Percentiles rank a stretch among this genome's conserved stretches.
Conservation (phyloP, 495 filamentous ascomycete species). For the Hyphodiscus hymeniophilus region DNA sequence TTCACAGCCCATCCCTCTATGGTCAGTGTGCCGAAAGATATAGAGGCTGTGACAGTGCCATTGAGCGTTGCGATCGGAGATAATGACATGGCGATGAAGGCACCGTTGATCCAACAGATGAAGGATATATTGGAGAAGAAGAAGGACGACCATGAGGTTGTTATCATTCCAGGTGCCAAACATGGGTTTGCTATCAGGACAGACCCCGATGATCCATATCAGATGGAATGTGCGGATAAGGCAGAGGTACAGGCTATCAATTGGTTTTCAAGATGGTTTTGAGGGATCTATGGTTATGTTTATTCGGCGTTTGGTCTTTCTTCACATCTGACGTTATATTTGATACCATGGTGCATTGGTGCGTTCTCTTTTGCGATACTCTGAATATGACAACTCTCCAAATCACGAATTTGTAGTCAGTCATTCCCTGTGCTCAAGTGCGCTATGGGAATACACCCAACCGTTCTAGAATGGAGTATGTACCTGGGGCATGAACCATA, state of each 20-base stretch:
- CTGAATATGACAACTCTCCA: too few species aligned
- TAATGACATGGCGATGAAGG: constrained; percentile 36
- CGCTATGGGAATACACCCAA: too few species aligned
- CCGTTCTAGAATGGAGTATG: too few species aligned
- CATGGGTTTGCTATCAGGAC: constrained; percentile 55
- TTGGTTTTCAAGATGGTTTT: constrained; percentile 34
- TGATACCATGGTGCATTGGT: too few species aligned
- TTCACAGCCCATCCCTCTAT: constrained; percentile 48
- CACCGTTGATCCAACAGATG: constrained; percentile 32
- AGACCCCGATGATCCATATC: constrained; percentile 31
- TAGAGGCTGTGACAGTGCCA: constrained; percentile 42
- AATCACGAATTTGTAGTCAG: too few species aligned
- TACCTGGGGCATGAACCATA: too few species aligned
- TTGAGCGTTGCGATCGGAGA: constrained; percentile 48
- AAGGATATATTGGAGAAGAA: constrained; percentile 36
- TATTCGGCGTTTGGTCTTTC: too few species aligned
- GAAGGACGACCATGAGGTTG: constrained; percentile 37
- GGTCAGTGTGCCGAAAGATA: constrained; percentile 45
- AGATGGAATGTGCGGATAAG: constrained; percentile 34
- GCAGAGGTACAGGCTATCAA: constrained; percentile 46
- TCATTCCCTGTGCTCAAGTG: too few species aligned
- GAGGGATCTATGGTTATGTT: too few species aligned
- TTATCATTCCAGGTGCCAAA: constrained; percentile 46
- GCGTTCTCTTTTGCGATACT: too few species aligned
- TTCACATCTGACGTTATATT: too few species aligned